Base-by-base conservation (phyloP, 2,329 filamentous ascomycete genomes). In the Fusarium euwallaceae region DNA sequence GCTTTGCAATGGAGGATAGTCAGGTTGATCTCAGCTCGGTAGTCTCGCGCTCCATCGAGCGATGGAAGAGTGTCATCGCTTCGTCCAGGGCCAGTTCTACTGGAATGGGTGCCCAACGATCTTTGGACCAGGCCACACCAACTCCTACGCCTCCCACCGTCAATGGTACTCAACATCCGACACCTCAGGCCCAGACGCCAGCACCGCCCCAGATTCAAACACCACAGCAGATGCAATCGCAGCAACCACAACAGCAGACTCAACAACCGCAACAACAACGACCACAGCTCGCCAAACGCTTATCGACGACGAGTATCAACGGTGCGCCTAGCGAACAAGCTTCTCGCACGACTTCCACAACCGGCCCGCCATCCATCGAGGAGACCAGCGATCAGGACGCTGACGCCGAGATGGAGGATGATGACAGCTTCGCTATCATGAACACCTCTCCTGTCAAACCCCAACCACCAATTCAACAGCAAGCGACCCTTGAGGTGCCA, bases 41-140 rank as follows among this genome's bases (percentile, higher is more conserved):
- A 41, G 86, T 91, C 7, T 82, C 87, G 8, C 83, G 84, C n/a
- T 87, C 87, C 3, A 91, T 92, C 67, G 87, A 89, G 51, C 85
- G 89, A 34, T 92, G 91, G 91, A 92, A 91, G 81, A 84, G 83
- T 6, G 89, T 92, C 17, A 88, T 92, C 14, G 82, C 86, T n/a
- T 86, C 88, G 7, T 83, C 86, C 3, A 85, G 89, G 45, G 83
- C 82, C 6, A 80, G 82, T 4, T 77, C 77, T n/a, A 73, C 72
- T 17, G 88, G 88, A 20, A 85, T 91, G 82, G 81, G 82, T 59
- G 83, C 85, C 4, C 90, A 92, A 73, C 85, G 84, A 53, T 75
- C 87, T 3, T 79, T 92, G 14, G 85, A 87, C 20, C 83, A 84
- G 60, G 32, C 79, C 51, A 68, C 76, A 36, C 69, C 76, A 66